Evolutionary conservation across 164 flowering plant species (phyloP), one percentile per base, ranked within the genome.

Genomic region (Tetracentron sinense): DNA sequence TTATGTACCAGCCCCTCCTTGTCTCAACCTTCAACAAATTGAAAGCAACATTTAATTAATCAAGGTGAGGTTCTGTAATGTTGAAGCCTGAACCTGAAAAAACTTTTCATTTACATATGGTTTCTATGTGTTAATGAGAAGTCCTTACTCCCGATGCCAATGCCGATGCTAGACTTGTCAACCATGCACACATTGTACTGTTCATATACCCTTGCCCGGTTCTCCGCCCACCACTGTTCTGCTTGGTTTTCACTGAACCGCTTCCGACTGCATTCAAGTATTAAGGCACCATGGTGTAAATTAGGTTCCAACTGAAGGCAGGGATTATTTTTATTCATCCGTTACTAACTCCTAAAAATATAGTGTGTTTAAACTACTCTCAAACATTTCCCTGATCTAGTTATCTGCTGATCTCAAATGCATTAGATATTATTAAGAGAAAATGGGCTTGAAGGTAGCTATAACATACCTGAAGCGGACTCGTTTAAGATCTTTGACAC

Each of bases 211-310:
- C 97, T 83, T 54, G 82, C 86, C 25, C 93, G 74, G 69, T 94
- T 94, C 76, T 86, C 99, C 27, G 93, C 86, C 99, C 99, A 94
- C 97, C 97, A 94, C 30, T 79, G 87, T 71, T 88, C 97, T 69
- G 99, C 99, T 77, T 94, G 93, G 59, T 89, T 91, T 79, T 91
- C 97, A 61, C 87, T 91, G 63, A 94, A 94, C 33, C 96, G 82
- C 78, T 86, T 88, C 55, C 96, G 99, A 54, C 99, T 94, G 92
- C 85, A 83, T 53, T 62, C 54, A 65, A 67, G 74, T 21, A 26
- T 28, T 57, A 7, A 33, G 33, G 20, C 12, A 44, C 14, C 31
- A 8, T 12, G 1, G 44, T 8, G 38, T 38, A 8, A 38, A 16
- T 38, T 38, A 8, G 44, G 15, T 4, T 38, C 44, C 8, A 38